phyloP scores from a whole-genome alignment of 2,329 filamentous ascomycete species.

The Penicillium sp. region DNA sequence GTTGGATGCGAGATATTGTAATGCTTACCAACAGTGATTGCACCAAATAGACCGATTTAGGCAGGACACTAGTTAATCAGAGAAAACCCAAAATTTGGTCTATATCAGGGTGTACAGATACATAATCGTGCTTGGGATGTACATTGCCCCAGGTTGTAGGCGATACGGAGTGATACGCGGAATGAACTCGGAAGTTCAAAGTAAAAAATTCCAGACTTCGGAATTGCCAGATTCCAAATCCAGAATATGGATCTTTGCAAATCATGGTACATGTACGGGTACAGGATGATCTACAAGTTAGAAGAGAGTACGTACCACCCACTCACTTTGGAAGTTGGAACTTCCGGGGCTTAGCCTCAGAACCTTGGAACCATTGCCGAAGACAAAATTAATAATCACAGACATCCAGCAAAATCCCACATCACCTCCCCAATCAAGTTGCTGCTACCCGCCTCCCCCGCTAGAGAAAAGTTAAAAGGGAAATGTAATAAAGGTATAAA shows the following conservation, averaged over 20 bases:
- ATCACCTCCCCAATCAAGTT: background rate
- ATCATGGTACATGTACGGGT: background rate
- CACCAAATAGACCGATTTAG: conserved; percentile 8
- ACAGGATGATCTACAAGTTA: background rate
- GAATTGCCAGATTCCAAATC: background rate
- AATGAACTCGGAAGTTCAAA: background rate
- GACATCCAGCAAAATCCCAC: background rate
- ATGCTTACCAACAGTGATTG: conserved; percentile 5
- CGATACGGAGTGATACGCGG: background rate
- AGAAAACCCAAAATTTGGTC: background rate
- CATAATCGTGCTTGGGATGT: background rate
- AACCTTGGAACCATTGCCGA: background rate
- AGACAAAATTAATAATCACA: background rate
- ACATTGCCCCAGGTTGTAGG: too few relatives aligned
- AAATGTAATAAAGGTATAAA: background rate
- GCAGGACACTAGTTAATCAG: conserved; percentile 12
- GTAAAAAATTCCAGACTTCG: background rate
- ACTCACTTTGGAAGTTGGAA: too few relatives aligned
- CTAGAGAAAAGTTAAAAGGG: background rate
- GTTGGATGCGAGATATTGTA: conserved; percentile 2
- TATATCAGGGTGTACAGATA: background rate
- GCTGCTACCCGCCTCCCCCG: background rate
- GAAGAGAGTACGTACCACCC: background rate
- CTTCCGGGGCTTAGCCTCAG: too few relatives aligned
- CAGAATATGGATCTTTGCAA: too few relatives aligned